Conservation (phyloP, 305 asterid species). For the Euphrasia arctica region DNA sequence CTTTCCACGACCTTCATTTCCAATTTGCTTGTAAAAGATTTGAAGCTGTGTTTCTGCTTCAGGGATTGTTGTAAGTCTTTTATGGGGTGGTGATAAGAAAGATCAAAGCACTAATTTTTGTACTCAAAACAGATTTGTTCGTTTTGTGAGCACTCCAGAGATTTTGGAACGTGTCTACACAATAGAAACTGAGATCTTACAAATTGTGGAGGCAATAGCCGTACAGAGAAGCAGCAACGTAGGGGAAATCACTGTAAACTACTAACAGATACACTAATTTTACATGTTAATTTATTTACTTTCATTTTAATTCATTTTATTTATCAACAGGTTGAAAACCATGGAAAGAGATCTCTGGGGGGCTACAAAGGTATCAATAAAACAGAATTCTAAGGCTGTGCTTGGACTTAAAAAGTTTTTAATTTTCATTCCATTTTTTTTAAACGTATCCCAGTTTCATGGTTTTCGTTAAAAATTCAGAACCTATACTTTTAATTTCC, state of each 20-base stretch:
- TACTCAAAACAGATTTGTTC: constrained; percentile 74
- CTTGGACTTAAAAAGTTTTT: too few relatives aligned
- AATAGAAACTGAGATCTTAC: constrained; percentile 82
- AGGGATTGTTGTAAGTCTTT: neutral
- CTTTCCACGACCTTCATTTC: neutral
- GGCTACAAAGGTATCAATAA: constrained; percentile 47
- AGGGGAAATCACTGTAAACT: constrained; percentile 53
- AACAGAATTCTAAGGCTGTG: neutral
- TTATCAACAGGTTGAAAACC: constrained; percentile 48
- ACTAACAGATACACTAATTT: constrained; percentile 22
- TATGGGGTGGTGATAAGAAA: neutral
- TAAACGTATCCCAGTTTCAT: too few relatives aligned
- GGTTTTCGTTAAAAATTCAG: too few relatives aligned
- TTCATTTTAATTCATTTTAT: neutral
- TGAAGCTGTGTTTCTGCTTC: neutral
- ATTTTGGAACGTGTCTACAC: constrained; percentile 90
- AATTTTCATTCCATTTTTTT: too few relatives aligned
- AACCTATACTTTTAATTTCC: too few relatives aligned
- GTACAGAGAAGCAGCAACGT: constrained; percentile 58
- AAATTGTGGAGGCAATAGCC: constrained; percentile 80
- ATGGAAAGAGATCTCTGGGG: constrained; percentile 36
- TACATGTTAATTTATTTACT: neutral
- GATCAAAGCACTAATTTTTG: constrained; percentile 17
- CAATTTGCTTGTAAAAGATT: neutral
- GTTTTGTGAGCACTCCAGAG: constrained; percentile 98